These are phyloP conservation scores for Peronosclerospora sorghi DNA, from an alignment of 352 stramenopile genomes.

Conservation along the genomic window DNA sequence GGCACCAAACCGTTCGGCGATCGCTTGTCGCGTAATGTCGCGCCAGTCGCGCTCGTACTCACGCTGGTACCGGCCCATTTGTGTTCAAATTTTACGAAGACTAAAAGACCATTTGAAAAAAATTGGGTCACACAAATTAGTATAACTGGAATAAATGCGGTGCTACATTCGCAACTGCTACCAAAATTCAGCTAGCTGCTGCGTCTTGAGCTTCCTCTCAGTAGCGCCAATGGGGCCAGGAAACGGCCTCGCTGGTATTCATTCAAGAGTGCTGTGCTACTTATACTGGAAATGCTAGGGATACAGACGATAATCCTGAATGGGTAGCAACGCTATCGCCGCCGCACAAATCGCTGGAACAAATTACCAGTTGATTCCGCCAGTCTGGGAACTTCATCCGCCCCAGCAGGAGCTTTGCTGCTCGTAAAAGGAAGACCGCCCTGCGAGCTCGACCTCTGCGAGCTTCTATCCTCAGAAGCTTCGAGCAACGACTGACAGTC, in stretches of 20 bases:
- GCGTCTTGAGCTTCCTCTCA: conserved; percentile 10
- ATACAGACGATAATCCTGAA: conserved; percentile 17
- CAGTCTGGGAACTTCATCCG: conserved; percentile 22
- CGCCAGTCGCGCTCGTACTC: conserved; percentile 61
- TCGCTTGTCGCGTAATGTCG: conserved; percentile 23
- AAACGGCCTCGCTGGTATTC: conserved; percentile 1
- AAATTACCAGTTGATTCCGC: conserved; percentile 18
- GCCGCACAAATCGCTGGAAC: conserved; percentile 22
- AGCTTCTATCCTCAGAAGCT: conserved; percentile 14
- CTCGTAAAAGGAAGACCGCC: conserved; percentile 16
- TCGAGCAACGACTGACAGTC: conserved; percentile 25
- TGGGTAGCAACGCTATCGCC: conserved; percentile 17
- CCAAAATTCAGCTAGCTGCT: conserved; percentile 9
- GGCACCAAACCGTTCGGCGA: conserved; percentile 28
- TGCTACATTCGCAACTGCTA: conserved; percentile 13
- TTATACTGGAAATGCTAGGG: conserved; percentile 15
- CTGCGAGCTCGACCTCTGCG: conserved; percentile 6
- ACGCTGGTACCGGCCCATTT: conserved; percentile 30
- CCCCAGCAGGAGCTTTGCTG: conserved; percentile 16
- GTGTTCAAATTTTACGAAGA: not conserved
- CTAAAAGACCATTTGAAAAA: not conserved
- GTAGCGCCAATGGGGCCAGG: conserved; percentile 9
- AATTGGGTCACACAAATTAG: not conserved
- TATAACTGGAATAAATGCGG: not conserved
- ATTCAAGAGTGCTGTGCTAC: conserved; percentile 10